phyloP scores from a whole-genome alignment of 257 asterid species.

The Fraxinus quadrangulata region DNA sequence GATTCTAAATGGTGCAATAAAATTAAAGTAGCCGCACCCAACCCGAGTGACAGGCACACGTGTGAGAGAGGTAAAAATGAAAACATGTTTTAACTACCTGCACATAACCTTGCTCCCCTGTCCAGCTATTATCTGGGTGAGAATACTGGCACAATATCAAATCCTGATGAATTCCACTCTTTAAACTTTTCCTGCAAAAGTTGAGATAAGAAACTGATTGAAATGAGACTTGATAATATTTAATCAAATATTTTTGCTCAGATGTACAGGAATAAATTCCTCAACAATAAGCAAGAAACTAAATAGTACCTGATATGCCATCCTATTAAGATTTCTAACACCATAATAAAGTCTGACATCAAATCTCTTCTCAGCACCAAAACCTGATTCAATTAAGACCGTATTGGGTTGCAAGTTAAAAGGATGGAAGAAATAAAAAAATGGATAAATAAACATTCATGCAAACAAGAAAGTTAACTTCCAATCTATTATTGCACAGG shows the following conservation, averaged over 20 bases:
- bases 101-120: constrained; percentile 77
- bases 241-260: background rate
- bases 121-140: constrained; percentile 79
- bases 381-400: constrained; percentile 84
- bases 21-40: background rate
- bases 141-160: constrained; percentile 78
- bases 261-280: background rate
- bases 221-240: background rate
- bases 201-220: background rate
- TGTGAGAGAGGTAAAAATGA: constrained; percentile 5
- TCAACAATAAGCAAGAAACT: constrained; percentile 27
- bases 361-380: constrained; percentile 69
- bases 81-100: constrained; percentile 52
- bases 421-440: constrained; percentile 7
- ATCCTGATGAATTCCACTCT: constrained; percentile 79
- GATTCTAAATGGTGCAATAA: background rate
- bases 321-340: constrained; percentile 74
- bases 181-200: constrained; percentile 70
- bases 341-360: constrained; percentile 92
- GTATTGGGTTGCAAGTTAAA: constrained; percentile 66
- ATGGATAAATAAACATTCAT: background rate
- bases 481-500: background rate
- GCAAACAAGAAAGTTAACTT: background rate
- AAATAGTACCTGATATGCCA: constrained; percentile 79
- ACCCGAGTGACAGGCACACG: background rate